Evolutionary conservation across 306 rosid species (phyloP), one percentile per base, ranked within the genome.

Genomic region (Quercus rubra): DNA sequence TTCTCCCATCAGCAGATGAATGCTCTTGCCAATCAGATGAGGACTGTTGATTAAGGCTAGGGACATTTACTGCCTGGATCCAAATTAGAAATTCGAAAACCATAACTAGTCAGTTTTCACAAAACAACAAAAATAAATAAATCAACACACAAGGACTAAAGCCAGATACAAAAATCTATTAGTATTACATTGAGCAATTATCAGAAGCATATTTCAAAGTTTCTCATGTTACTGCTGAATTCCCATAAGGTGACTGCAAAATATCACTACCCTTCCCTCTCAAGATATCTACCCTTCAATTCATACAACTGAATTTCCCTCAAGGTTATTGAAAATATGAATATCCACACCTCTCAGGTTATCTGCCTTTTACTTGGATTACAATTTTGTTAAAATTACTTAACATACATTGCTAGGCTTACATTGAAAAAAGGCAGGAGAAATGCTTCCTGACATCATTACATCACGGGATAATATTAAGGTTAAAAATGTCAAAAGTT

Each of bases 11-110:
- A 75, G 85, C 83, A 35, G 98, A 85, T 74, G 91, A 28, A 86
- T 95, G 99, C 84, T 93, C 99, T 91, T 93, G 98, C 99, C 99
- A 95, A 87, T 95, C 99, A 83, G 99, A 88, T 81, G 87, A 64
- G 12, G 92, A 87, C 13, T 77, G 92, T 81, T 80, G 93, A 81
- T 78, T 80, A 70, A 76, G 72, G 66, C 74, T 73, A 27, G 85
- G 66, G 72, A 82, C 88, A 90, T 75, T 83, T 70, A 80, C 80
- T 43, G 81, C 83, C 99, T 91, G 87, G 76, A 83, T 73, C 25
- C 72, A 68, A 19, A 33, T 63, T 76, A 83, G 27, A 77, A 85
- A 74, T 80, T 61, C 46, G 76, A 41, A 72, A 74, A 73, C 70
- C 56, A 28, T 66, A 61, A 41, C 71, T 41, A 23, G 63, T 80